Percentiles rank a stretch among this genome's conserved stretches.
phyloP scores from a whole-genome alignment of 2,329 filamentous ascomycete species.

The Phaeosphaeria sp. region DNA sequence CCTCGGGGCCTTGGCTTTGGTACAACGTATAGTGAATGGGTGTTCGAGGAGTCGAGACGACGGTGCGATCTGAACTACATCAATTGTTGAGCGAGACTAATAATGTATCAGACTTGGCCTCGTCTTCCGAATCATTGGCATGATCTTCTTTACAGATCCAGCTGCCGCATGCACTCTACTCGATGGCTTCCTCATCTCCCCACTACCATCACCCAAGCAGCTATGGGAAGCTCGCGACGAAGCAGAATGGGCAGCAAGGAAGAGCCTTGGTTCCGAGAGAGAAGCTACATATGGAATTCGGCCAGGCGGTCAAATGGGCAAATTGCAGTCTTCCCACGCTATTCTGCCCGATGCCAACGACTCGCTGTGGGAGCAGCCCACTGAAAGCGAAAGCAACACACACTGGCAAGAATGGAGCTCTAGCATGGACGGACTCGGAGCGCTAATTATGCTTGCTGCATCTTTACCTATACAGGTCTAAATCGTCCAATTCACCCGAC shows the following conservation, averaged over 20 bases:
- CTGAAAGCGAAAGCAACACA: slow-evolving; percentile 19
- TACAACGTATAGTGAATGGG: slow-evolving; percentile 50
- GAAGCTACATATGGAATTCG: slow-evolving; percentile 39
- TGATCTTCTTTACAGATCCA: slow-evolving; percentile 54
- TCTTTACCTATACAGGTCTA: slow-evolving; percentile 24
- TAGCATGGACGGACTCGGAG: slow-evolving; percentile 56
- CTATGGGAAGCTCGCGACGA: slow-evolving; percentile 55
- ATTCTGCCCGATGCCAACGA: slow-evolving; percentile 26
- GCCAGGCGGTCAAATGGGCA: slow-evolving; percentile 43
- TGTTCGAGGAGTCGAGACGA: slow-evolving; percentile 51
- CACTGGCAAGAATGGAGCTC: slow-evolving; percentile 57
- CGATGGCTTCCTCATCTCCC: slow-evolving; percentile 49
- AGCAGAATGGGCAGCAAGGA: slow-evolving; percentile 45
- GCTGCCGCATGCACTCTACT: slow-evolving; percentile 46
- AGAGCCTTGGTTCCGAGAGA: slow-evolving; percentile 23
- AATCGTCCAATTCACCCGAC: not conserved
- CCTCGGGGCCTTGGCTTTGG: slow-evolving; percentile 20
- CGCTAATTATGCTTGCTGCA: slow-evolving; percentile 56
- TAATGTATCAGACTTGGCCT: slow-evolving; percentile 44
- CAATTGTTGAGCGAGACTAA: not conserved
- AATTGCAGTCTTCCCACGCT: slow-evolving; percentile 27
- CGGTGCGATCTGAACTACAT: slow-evolving; percentile 32
- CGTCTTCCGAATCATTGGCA: slow-evolving; percentile 51
- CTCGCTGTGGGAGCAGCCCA: slow-evolving; percentile 13
- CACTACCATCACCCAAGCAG: slow-evolving; percentile 52